A percentile compares a stretch with the other conserved stretches of the same genome.
Conservation (phyloP, 1,284 basidiomycete species). For the Golubevia pallescens region DNA sequence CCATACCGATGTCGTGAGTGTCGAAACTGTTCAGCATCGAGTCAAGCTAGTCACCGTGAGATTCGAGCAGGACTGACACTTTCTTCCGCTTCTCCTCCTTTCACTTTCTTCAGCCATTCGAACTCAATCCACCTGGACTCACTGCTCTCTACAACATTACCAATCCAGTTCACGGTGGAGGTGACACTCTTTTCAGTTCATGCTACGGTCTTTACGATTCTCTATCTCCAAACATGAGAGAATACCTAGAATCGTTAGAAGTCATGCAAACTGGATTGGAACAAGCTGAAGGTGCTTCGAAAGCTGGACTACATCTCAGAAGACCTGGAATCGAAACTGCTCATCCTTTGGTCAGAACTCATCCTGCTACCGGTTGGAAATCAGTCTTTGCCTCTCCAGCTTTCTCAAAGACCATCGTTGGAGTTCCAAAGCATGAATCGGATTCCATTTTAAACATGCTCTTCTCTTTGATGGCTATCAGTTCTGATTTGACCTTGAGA, state of each 20-base stretch:
- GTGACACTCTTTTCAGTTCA: conserved; percentile 1
- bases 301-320: not conserved
- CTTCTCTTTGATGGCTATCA: conserved; percentile 2
- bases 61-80: not conserved
- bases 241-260: conserved; percentile 1
- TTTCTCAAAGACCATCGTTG: conserved; percentile 2
- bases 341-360: conserved; percentile 2
- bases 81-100: not conserved
- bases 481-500: conserved; percentile 3
- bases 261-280: not conserved
- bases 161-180: conserved; percentile 16
- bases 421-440: not conserved
- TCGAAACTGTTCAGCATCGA: too few species aligned
- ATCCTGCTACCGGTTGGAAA: conserved; percentile 1
- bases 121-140: not conserved
- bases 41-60: too few species aligned
- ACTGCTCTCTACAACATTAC: conserved; percentile 11
- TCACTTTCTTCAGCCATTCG: not conserved
- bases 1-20: conserved; percentile 1
- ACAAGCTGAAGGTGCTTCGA: conserved; percentile 1
- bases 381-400: not conserved
- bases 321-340: not conserved
- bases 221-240: not conserved
- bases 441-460: conserved; percentile 4
- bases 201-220: conserved; percentile 2